Evolutionary conservation across 768 basidiomycete genomes (phyloP), one percentile per base, ranked within the genome.

Genomic region (Naganishia vaughanmartiniae): DNA sequence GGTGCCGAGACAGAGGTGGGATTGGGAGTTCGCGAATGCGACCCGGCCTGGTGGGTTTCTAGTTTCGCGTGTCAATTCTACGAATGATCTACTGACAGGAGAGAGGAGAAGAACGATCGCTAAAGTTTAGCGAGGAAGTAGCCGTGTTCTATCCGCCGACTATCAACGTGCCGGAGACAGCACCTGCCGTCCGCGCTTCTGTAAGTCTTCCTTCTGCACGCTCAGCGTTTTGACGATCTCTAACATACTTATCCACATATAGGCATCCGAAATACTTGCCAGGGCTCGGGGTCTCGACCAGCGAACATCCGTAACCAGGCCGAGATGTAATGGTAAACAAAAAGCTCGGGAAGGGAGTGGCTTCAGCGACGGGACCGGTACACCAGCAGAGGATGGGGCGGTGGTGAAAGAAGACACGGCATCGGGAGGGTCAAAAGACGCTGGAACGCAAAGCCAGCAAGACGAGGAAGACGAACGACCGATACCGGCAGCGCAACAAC

Each of bases 11-110:
- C 46, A 68, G 39, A 34, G 36, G 24, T 63, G 60, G 60, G 42
- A 63, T 28, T 63, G 60, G 60, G 42, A 45, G 24, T 63, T 63
- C 30, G 60, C 60, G n/a, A 63, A 63, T 63, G 42, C 17, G 2
- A 26, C 39, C 2, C 21, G 39, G 6, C 39, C 60, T 42, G 60
- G 60, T 63, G 33, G 39, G 34, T 58, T n/a, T n/a, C 14, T 15
- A 9, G 4, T 19, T 58, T 39, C 24, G n/a, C 48, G 7, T 7
- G 48, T 4, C 5, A 46, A 15, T 15, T 17, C 15, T 17, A 46
- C 4, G 5, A 17, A 46, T n/a, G n/a, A 21, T 6, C 21, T 15
- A 46, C 45, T 51, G 48, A 51, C 3, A n/a, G 48, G 7, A 9
- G 48, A 7, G 3, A 4, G 12, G 4, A n/a, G 48, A 4, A 51